Base-by-base conservation (phyloP, 768 basidiomycete genomes). In the Gautieria morchelliformis region DNA sequence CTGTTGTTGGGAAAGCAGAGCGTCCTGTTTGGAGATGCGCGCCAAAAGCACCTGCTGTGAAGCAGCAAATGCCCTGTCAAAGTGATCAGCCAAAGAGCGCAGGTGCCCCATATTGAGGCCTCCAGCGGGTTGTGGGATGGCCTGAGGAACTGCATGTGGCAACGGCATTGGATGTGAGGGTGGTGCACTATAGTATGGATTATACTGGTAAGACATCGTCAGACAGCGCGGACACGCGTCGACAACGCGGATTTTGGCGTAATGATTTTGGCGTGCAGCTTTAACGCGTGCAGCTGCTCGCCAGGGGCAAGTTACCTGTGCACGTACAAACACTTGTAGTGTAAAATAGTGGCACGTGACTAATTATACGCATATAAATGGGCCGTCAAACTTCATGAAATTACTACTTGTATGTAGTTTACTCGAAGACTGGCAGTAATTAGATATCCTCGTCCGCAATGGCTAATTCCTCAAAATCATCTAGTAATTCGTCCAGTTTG, bases 381-480 rank as follows among this genome's bases (percentile, higher is more conserved):
- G n/a, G n/a, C n/a, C n/a, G n/a, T n/a, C n/a, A n/a, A n/a, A n/a
- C n/a, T n/a, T n/a, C n/a, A n/a, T n/a, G n/a, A n/a, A n/a, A n/a
- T n/a, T n/a, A n/a, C n/a, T n/a, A n/a, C n/a, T n/a, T n/a, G n/a
- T n/a, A n/a, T n/a, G n/a, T n/a, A n/a, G n/a, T n/a, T n/a, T n/a
- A n/a, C n/a, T n/a, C n/a, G 27, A 27, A 27, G 27, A 3, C 27
- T 27, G 27, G 27, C 27, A 27, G 27, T 19, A 27, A 49, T 17
- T 5, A 17, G 4, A 20, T 37, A 35, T 70, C 68, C 15, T 60
- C 63, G 9, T 77, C 74, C 6, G 77, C 80, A 40, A 96, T 75
- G 9, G 85, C 90, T 85, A 97, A 79, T 70, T 91, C 91, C 63
- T 96, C 93, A 63, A 96, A 93, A 68, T 87, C 84, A 59, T 96